phyloP scores from a whole-genome alignment of 2,329 filamentous ascomycete species.

The Colletotrichum sp. region DNA sequence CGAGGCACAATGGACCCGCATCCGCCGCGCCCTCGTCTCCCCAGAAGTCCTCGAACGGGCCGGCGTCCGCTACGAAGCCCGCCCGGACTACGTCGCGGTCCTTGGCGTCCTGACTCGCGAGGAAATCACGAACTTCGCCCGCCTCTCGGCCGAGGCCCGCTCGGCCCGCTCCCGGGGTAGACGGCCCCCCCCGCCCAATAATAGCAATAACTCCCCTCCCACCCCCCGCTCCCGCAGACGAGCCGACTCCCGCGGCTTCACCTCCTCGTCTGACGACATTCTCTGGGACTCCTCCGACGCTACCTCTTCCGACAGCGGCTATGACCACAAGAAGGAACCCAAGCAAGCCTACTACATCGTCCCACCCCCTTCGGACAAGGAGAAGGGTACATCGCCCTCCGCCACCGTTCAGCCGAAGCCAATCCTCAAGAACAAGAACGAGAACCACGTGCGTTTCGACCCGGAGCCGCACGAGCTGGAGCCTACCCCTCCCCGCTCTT shows the following conservation, averaged over 20 bases:
- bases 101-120: conserved; percentile 59
- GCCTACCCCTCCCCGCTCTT: conserved; percentile 28
- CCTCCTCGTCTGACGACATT: conserved; percentile 25
- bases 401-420: conserved; percentile 54
- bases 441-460: conserved; percentile 61
- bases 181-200: conserved; percentile 6
- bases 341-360: conserved; percentile 46
- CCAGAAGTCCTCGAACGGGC: conserved; percentile 61
- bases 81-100: conserved; percentile 64
- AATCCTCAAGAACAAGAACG: conserved; percentile 66
- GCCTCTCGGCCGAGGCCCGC: conserved; percentile 52
- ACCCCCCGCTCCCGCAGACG: background rate
- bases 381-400: conserved; percentile 33
- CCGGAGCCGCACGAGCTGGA: conserved; percentile 51
- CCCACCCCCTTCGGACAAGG: conserved; percentile 31
- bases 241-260: conserved; percentile 3
- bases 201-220: background rate
- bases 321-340: conserved; percentile 28
- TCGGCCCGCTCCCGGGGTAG: conserved; percentile 34
- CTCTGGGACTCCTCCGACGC: conserved; percentile 33
- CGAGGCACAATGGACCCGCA: conserved; percentile 65
- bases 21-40: conserved; percentile 60
- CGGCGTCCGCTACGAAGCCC: conserved; percentile 64
- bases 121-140: conserved; percentile 57
- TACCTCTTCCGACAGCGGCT: conserved; percentile 24